Conservation (phyloP, 768 basidiomycete genomes). For the Leccinum obscurum region DNA sequence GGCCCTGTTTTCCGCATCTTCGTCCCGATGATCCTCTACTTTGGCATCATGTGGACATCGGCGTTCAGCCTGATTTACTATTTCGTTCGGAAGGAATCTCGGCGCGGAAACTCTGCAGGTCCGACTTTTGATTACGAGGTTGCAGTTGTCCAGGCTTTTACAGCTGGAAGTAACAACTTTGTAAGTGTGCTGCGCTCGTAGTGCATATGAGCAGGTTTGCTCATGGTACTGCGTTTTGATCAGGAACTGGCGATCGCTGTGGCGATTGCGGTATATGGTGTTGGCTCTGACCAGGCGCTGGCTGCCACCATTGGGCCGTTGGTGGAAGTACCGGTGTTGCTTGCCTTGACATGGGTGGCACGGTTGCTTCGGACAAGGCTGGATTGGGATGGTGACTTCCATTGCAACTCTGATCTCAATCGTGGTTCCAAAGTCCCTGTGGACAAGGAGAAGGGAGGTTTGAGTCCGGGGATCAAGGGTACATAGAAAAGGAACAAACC, state of each 20-base stretch:
- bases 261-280: slow-evolving; percentile 74
- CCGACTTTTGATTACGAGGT: slow-evolving; percentile 56
- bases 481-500: too few species aligned
- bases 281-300: slow-evolving; percentile 74
- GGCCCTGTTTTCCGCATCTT: slow-evolving; percentile 78
- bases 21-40: slow-evolving; percentile 80
- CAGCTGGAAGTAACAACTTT: slow-evolving; percentile 78
- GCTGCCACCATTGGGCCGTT: slow-evolving; percentile 79
- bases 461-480: neutral
- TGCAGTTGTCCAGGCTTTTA: slow-evolving; percentile 78
- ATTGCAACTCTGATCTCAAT: neutral
- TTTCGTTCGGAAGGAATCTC: slow-evolving; percentile 38
- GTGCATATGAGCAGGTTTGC: neutral
- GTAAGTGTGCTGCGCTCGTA: slow-evolving; percentile 38
- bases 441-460: neutral
- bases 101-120: slow-evolving; percentile 1
- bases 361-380: slow-evolving; percentile 44
- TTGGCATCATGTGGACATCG: slow-evolving; percentile 70
- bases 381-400: neutral
- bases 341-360: slow-evolving; percentile 67
- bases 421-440: neutral
- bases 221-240: neutral
- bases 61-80: slow-evolving; percentile 59
- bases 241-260: slow-evolving; percentile 85
- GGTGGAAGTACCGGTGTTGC: slow-evolving; percentile 78